Percentiles rank a stretch among this genome's conserved stretches.
phyloP scores from a whole-genome alignment of 2,329 filamentous ascomycete genomes.

The Dothideomycetes sp. region DNA sequence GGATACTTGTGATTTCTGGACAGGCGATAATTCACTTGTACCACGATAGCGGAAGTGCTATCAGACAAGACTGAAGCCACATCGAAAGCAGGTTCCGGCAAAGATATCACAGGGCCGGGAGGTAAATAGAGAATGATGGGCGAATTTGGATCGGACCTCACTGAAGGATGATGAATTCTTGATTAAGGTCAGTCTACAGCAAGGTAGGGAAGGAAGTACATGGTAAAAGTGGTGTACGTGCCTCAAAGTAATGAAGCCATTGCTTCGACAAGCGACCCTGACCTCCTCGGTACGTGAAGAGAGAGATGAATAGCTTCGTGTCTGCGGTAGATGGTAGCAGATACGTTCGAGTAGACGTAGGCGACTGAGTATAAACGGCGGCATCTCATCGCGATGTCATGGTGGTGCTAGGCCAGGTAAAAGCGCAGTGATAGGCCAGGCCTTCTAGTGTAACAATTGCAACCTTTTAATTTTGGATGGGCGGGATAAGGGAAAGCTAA shows the following conservation, averaged over 20 bases:
- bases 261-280: slow-evolving; percentile 28
- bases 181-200: not conserved
- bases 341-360: no score
- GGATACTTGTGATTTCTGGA: slow-evolving; percentile 26
- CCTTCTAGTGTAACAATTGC: no score
- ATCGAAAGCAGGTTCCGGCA: slow-evolving; percentile 20
- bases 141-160: slow-evolving; percentile 12
- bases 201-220: slow-evolving; percentile 10
- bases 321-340: no score
- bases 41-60: slow-evolving; percentile 27
- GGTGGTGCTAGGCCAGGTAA: no score
- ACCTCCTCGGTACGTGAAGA: slow-evolving; percentile 18
- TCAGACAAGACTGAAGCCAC: slow-evolving; percentile 22
- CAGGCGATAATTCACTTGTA: slow-evolving; percentile 35
- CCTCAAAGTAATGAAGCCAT: slow-evolving; percentile 31
- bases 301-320: slow-evolving; percentile 7
- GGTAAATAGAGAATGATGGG: slow-evolving; percentile 32
- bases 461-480: no score
- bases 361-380: no score
- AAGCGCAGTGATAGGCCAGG: no score
- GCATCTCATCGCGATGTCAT: no score
- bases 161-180: slow-evolving; percentile 24
- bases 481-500: no score
- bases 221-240: slow-evolving; percentile 18
- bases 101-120: slow-evolving; percentile 25